Conservation (phyloP, 2,329 filamentous ascomycete genomes). For the Trichophyton benhamiae region DNA sequence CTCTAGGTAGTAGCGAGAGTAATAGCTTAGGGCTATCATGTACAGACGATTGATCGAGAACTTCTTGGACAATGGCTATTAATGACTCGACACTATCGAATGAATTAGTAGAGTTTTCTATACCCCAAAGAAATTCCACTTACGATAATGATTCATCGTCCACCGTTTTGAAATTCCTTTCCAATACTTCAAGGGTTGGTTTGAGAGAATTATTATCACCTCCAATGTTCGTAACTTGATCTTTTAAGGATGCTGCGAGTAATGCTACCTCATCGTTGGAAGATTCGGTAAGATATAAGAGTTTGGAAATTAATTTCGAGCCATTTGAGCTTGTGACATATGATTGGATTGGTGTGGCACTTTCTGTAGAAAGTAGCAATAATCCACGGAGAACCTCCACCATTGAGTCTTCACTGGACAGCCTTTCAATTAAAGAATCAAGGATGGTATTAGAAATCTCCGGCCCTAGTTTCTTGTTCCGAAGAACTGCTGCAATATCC, state of each 20-base stretch:
- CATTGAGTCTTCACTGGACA: conserved; percentile 29
- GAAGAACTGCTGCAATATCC: conserved; percentile 27
- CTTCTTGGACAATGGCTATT: conserved; percentile 41
- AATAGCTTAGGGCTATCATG: conserved; percentile 20
- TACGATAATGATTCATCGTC: conserved; percentile 34
- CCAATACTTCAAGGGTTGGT: conserved; percentile 41
- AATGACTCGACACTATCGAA: conserved; percentile 43
- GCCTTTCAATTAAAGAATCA: conserved; percentile 27
- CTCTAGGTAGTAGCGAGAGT: conserved; percentile 49
- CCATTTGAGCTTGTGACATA: conserved; percentile 37
- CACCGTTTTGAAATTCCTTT: conserved; percentile 39
- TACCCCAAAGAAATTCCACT: conserved; percentile 16
- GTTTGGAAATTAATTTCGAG: conserved; percentile 38
- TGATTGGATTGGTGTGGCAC: conserved; percentile 29
- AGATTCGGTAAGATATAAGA: conserved; percentile 44
- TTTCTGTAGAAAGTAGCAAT: conserved; percentile 31
- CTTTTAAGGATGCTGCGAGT: conserved; percentile 25
- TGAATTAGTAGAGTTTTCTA: conserved; percentile 17
- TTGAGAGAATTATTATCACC: conserved; percentile 31
- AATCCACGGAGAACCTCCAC: conserved; percentile 34
- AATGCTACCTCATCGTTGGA: conserved; percentile 40
- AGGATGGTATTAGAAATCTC: conserved; percentile 27
- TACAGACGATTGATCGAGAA: conserved; percentile 27
- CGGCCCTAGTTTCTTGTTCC: conserved; percentile 26
- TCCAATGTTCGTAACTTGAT: conserved; percentile 24